Evolutionary conservation across 148 eudicot species (phyloP), one percentile per base, ranked within the genome.

Genomic region (Camellia japonica): DNA sequence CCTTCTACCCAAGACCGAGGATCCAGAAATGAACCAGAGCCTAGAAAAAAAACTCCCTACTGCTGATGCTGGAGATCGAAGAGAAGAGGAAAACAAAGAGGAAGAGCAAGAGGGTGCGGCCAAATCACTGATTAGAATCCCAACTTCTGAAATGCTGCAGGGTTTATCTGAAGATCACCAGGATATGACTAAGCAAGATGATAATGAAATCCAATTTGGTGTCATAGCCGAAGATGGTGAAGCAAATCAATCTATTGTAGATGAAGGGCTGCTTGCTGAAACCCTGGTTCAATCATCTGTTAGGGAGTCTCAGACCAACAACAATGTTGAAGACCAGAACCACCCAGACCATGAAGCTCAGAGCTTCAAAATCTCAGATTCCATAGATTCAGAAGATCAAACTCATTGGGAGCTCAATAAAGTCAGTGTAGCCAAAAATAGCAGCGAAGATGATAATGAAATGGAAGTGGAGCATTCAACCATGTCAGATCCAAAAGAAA

Each of bases 311-410:
- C 80, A 5, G 73, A 52, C 16, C 23, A 74, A 66, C 20, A 41
- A 41, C 16, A 2, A 15, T 1, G 54, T 51, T 73, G 79, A 83
- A 61, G 54, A 43, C 49, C 80, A 68, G 38, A 78, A 75, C 46
- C 2, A 75, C 41, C 9, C 65, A 75, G 76, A 67, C 18, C 62
- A 49, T 80, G 60, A 65, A 58, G 59, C 47, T 9, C 44, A 66
- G 16, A 68, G n/a, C 51, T 66, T 38, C 30, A 66, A 71, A 15
- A 30, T 66, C 42, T 66, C 62, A 68, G 30, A 66, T 70, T 73
- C 75, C 58, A 66, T 14, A 64, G 79, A 20, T 81, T 60, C 74
- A 10, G 85, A 78, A 64, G 82, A 80, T 69, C 79, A 83, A 55
- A 74, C 49, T 54, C 64, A 76, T 73, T 77, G 79, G 58, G 78